Evolutionary conservation across 306 rosid genomes (phyloP), one percentile per base, ranked within the genome.

Genomic region (Quillaja saponaria): DNA sequence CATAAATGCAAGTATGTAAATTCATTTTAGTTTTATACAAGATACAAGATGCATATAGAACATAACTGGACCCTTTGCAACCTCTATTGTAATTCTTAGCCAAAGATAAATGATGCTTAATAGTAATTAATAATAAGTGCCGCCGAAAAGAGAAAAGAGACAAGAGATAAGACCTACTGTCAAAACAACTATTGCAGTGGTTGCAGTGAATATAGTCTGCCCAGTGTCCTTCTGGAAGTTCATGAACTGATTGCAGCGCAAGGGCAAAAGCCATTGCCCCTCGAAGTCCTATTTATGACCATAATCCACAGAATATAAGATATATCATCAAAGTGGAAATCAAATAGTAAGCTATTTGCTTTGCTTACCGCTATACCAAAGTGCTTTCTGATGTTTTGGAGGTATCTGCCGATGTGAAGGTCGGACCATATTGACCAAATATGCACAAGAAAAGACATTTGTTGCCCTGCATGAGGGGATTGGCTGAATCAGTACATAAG

Each of bases 181-280:
- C 80, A 92, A 71, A 74, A 92, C 96, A 75, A 92, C 90, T 71
- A 92, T 92, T 25, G 99, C 96, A 46, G 99, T 92, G 66, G 99
- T 92, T 65, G 99, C 99, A 13, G 99, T 86, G 80, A 92, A 86
- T 67, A 92, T 86, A 28, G 96, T 92, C 86, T 92, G 99, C 20
- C 99, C 99, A 40, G n/a, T 92, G 99, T 69, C 99, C 99, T 49
- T 92, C 95, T 53, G 96, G 99, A 82, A 92, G 99, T 77, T 92
- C 96, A 48, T 92, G 99, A 79, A 89, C 73, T 50, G 99, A 89
- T 83, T 92, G 99, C 79, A 92, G 73, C 64, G 99, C 96, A 50
- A 92, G 91, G 38, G 99, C 99, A 85, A 92, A 92, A 17, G 99
- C 99, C 99, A 92, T 92, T 58, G 99, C 99, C 61, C 99, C 99